phyloP scores from a whole-genome alignment of 306 rosid genomes.

The Luffa acutangula region DNA sequence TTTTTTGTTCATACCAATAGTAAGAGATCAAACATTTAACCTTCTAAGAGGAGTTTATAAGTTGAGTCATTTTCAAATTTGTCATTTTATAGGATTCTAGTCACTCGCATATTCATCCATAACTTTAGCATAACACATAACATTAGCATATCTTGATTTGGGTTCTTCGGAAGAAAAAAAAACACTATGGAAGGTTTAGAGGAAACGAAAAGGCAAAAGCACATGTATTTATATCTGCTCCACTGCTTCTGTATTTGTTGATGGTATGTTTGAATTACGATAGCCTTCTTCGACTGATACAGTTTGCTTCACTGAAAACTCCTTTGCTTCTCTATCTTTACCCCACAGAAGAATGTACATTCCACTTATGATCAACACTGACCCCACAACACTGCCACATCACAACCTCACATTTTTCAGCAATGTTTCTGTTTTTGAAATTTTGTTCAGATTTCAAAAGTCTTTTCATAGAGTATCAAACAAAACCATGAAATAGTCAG shows the following conservation, averaged over 20 bases:
- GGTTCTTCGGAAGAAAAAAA: neutral
- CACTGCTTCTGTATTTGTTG: slow-evolving; percentile 1
- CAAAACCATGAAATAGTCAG: neutral
- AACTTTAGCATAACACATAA: neutral
- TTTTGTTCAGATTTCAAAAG: neutral
- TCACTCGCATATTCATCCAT: neutral
- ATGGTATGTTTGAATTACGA: neutral
- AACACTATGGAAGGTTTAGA: neutral
- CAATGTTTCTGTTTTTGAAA: neutral
- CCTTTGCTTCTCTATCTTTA: slow-evolving; percentile 39
- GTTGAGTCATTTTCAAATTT: neutral
- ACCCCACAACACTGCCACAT: slow-evolving; percentile 57
- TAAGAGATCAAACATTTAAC: neutral
- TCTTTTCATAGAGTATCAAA: neutral
- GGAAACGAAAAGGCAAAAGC: neutral
- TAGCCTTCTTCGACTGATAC: slow-evolving; percentile 26
- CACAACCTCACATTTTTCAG: neutral
- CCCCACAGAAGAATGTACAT: slow-evolving; percentile 83
- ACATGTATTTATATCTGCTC: neutral
- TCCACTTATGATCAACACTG: slow-evolving; percentile 56
- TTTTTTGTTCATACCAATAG: neutral
- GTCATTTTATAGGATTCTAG: neutral
- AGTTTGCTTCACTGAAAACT: slow-evolving; percentile 18
- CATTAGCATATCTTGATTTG: neutral
- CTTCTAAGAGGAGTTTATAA: neutral